phyloP scores from a whole-genome alignment of 305 asterid genomes.

The Coffea humblotiana region DNA sequence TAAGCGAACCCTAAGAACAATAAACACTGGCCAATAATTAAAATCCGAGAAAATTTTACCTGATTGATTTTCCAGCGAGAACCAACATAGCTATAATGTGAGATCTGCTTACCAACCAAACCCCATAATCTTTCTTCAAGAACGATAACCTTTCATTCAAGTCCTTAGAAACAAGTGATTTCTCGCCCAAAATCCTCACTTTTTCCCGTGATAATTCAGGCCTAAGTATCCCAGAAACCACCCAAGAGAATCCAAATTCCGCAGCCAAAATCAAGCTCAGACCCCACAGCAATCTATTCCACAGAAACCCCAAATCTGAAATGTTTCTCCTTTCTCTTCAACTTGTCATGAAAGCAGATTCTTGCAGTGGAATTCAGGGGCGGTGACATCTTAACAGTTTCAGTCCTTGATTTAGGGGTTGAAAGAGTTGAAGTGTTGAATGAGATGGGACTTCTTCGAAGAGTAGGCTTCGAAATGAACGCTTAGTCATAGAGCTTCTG shows the following conservation, averaged over 20 bases:
- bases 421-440: constrained; percentile 36
- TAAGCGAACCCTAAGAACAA: neutral
- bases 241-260: constrained; percentile 51
- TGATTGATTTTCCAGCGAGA: constrained; percentile 60
- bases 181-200: constrained; percentile 46
- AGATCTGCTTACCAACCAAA: constrained; percentile 27
- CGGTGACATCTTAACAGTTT: constrained; percentile 21
- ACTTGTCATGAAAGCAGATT: constrained; percentile 27
- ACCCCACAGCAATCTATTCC: constrained; percentile 35
- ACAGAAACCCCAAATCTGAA: constrained; percentile 29
- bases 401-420: constrained; percentile 39
- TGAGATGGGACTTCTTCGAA: constrained; percentile 52
- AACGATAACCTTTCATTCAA: constrained; percentile 42
- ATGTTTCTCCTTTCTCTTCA: constrained; percentile 35
- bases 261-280: constrained; percentile 37
- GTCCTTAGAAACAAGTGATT: constrained; percentile 37
- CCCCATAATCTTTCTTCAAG: constrained; percentile 50
- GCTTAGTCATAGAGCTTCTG: constrained; percentile 49
- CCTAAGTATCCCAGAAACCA: constrained; percentile 42
- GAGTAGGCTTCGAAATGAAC: constrained; percentile 37
- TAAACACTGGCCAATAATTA: neutral
- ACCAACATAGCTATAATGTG: constrained; percentile 43
- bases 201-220: constrained; percentile 37
- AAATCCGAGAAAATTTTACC: constrained; percentile 34
- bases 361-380: constrained; percentile 25